phyloP scores from a whole-genome alignment of 345 rosid species.

The Durio zibethinus region DNA sequence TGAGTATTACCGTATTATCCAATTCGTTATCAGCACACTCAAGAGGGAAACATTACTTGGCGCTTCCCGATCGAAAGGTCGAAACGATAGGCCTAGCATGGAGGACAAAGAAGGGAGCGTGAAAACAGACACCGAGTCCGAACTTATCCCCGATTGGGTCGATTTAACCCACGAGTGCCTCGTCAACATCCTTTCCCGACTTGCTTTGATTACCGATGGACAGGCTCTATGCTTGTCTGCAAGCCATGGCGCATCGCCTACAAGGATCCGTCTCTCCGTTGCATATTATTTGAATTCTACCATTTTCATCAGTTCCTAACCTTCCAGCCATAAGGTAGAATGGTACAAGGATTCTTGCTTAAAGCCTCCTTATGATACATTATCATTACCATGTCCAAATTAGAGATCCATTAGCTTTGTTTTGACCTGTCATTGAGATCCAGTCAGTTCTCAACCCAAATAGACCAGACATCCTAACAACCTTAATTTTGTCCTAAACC shows the following conservation, averaged over 20 bases:
- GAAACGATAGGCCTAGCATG: neutral
- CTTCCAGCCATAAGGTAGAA: slow-evolving; percentile 33
- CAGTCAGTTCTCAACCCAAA: no score
- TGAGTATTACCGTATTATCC: neutral
- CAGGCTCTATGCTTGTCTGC: slow-evolving; percentile 70
- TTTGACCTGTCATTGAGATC: no score
- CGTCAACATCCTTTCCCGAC: slow-evolving; percentile 63
- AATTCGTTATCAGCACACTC: neutral
- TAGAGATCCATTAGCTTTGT: no score
- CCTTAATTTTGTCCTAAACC: no score
- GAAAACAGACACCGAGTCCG: neutral
- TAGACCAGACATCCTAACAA: no score
- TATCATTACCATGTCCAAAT: no score
- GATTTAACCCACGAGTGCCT: slow-evolving; percentile 71
- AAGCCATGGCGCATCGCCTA: slow-evolving; percentile 64
- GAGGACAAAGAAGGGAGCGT: slow-evolving; percentile 1
- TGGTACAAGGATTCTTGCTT: no score
- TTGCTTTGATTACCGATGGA: slow-evolving; percentile 68
- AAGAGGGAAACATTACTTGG: neutral
- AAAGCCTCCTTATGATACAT: no score
- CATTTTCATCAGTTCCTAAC: slow-evolving; percentile 18
- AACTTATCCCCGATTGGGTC: slow-evolving; percentile 55
- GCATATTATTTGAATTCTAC: slow-evolving; percentile 27
- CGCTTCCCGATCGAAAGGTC: no score
- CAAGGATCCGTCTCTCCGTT: slow-evolving; percentile 65